Conservation (phyloP, 208 protist genomes). For the Leishmania tropica region DNA sequence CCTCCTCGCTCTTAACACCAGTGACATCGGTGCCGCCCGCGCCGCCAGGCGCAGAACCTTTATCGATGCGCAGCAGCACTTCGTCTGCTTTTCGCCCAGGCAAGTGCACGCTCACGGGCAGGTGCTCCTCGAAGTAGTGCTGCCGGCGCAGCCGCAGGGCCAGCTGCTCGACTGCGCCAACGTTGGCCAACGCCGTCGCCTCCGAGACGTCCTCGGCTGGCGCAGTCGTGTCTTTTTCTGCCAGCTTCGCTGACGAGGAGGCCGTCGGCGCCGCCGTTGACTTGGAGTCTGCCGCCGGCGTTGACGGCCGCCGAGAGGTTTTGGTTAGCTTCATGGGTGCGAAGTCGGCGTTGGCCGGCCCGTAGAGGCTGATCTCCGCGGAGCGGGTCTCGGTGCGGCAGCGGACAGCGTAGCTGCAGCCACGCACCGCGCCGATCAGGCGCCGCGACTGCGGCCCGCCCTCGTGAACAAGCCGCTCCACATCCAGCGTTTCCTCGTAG, state of each 20-base stretch:
- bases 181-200: background rate
- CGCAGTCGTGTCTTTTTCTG: background rate
- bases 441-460: background rate
- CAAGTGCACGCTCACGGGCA: slow-evolving; percentile 35
- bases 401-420: slow-evolving; percentile 62
- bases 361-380: slow-evolving; percentile 70
- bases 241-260: background rate
- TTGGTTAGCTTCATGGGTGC: slow-evolving; percentile 33
- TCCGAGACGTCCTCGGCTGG: background rate
- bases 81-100: slow-evolving; percentile 33
- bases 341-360: slow-evolving; percentile 56
- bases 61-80: slow-evolving; percentile 15
- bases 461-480: slow-evolving; percentile 17
- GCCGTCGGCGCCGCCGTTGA: slow-evolving; percentile 7
- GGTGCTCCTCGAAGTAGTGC: slow-evolving; percentile 32
- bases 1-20: background rate
- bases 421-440: background rate
- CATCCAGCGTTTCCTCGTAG: slow-evolving; percentile 29
- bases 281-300: background rate
- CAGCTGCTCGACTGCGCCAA: slow-evolving; percentile 22
- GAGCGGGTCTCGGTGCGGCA: slow-evolving; percentile 79
- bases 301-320: slow-evolving; percentile 8
- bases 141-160: slow-evolving; percentile 28
- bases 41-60: background rate
- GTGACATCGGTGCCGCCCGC: background rate